Evolutionary conservation across 192 early-diverging fungal species (phyloP).

Genomic region (Haplosporangium gracile): DNA sequence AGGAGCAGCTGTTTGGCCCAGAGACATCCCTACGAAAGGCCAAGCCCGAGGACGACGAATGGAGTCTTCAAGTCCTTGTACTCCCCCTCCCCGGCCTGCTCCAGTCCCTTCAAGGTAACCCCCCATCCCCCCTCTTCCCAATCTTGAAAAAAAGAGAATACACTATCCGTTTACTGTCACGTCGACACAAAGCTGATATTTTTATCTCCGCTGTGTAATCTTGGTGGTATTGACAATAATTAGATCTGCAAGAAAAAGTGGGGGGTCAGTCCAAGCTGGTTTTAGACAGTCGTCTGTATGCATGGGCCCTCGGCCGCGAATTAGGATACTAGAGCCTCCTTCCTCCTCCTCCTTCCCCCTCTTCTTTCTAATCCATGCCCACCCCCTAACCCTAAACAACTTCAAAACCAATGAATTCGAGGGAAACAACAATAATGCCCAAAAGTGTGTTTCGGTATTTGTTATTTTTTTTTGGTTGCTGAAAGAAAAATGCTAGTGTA

Average conservation of each 20-base stretch:
- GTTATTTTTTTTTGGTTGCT: background rate
- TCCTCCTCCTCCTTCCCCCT: background rate
- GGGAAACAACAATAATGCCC: background rate
- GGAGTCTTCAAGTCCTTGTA: conserved; percentile 62
- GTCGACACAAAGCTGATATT: too few relatives aligned
- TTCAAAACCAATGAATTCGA: background rate
- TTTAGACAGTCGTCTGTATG: conserved; percentile 56
- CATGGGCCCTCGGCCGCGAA: conserved; percentile 55
- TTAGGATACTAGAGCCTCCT: conserved; percentile 15
- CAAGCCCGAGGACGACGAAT: conserved; percentile 64
- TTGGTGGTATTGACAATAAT: background rate
- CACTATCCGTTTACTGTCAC: too few relatives aligned
- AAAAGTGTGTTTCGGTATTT: conserved; percentile 5
- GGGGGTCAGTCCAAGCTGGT: conserved; percentile 52
- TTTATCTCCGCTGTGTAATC: background rate
- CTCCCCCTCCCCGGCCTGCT: conserved; percentile 50
- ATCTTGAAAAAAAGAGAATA: too few relatives aligned
- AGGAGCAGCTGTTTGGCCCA: conserved; percentile 24
- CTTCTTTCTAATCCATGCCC: background rate
- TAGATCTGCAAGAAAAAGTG: conserved; percentile 38
- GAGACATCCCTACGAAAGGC: conserved; percentile 22
- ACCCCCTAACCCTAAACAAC: background rate
- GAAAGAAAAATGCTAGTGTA: conserved; percentile 34
- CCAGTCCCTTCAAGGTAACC: conserved; percentile 57
- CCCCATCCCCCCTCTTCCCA: too few relatives aligned